Conservation (phyloP, 306 rosid genomes). For the Ceratonia siliqua region DNA sequence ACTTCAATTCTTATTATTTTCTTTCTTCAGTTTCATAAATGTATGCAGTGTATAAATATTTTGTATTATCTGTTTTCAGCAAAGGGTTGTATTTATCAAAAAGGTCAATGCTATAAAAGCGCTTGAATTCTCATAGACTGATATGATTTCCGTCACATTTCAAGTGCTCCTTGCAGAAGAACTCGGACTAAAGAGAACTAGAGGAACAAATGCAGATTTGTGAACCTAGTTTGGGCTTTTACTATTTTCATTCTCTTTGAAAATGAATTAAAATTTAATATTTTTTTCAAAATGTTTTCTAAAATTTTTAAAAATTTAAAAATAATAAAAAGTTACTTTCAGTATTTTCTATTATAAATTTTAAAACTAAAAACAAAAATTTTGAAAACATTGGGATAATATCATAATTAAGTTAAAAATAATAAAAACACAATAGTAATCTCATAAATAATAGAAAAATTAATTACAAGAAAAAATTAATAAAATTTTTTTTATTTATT, state of each 20-base stretch:
- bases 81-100: conserved; percentile 11
- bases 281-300: too few species aligned
- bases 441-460: too few species aligned
- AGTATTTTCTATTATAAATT: too few species aligned
- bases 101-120: conserved; percentile 27
- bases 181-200: background rate
- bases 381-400: too few species aligned
- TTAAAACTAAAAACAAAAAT: too few species aligned
- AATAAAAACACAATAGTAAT: too few species aligned
- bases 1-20: conserved; percentile 35
- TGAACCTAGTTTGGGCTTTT: background rate
- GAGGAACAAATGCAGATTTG: background rate
- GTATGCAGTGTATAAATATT: conserved; percentile 37
- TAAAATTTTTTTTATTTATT: too few species aligned
- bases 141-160: background rate
- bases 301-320: too few species aligned
- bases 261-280: too few species aligned
- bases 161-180: background rate
- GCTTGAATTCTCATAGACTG: background rate
- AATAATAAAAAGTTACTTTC: too few species aligned
- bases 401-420: too few species aligned
- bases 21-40: conserved; percentile 35
- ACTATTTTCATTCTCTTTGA: background rate
- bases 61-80: conserved; percentile 27
- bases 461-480: too few species aligned